Conservation (phyloP, 345 rosid species). For the Gossypium ekmanianum region DNA sequence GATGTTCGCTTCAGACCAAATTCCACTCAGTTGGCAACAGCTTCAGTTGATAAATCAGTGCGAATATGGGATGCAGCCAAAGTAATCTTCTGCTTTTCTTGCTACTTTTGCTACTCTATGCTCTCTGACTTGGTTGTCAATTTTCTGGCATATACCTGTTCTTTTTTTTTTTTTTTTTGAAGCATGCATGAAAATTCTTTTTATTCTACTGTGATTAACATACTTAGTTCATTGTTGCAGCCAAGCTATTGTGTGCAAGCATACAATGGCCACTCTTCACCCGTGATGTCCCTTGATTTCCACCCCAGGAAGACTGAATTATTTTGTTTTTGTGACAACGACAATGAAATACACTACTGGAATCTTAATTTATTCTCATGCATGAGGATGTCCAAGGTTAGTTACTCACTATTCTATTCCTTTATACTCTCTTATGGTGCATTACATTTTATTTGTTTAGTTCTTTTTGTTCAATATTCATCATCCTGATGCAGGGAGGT, state of each 20-base stretch:
- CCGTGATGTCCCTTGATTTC: conserved; percentile 66
- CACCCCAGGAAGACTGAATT: conserved; percentile 63
- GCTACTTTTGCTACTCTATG: neutral
- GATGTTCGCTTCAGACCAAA: conserved; percentile 73
- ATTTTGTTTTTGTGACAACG: conserved; percentile 54
- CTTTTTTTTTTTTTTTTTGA: no score
- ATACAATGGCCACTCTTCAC: conserved; percentile 45
- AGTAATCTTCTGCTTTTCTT: conserved; percentile 27
- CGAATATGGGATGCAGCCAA: conserved; percentile 63
- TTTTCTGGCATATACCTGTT: no score
- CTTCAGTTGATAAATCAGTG: conserved; percentile 66
- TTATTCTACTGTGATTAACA: neutral
- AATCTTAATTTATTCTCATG: conserved; percentile 45
- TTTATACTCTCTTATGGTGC: neutral
- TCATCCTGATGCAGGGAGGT: conserved; percentile 39
- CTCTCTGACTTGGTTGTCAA: neutral
- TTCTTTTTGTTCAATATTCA: neutral
- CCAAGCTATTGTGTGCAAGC: conserved; percentile 45
- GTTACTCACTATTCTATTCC: neutral
- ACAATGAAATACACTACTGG: conserved; percentile 54
- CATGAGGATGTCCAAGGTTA: conserved; percentile 48
- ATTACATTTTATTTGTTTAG: neutral
- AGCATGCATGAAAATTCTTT: no score
- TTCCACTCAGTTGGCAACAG: conserved; percentile 61
- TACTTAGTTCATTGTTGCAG: conserved; percentile 32